phyloP scores from a whole-genome alignment of 495 filamentous ascomycete species.

The Hypoxylon crocopeplum region DNA sequence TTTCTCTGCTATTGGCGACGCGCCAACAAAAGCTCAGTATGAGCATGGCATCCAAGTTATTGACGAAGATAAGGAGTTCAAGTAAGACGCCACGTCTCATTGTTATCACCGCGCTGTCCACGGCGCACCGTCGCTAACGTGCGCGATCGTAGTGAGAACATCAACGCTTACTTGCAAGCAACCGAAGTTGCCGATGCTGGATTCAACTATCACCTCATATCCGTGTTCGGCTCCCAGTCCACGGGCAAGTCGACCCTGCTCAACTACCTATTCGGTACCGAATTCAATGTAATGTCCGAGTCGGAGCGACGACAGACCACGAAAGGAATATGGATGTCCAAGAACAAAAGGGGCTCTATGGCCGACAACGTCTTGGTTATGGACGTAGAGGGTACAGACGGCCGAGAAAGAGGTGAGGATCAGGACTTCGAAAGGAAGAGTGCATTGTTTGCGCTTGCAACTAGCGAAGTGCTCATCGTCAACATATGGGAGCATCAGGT shows the following conservation, averaged over 20 bases:
- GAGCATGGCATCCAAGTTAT: slow-evolving; percentile 96
- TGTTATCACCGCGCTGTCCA: slow-evolving; percentile 16
- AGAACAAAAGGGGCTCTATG: slow-evolving; percentile 84
- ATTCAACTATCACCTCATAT: slow-evolving; percentile 99
- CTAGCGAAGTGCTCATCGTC: slow-evolving; percentile 96
- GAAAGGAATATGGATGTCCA: slow-evolving; percentile 99
- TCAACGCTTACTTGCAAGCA: slow-evolving; percentile 79
- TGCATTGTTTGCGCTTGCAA: slow-evolving; percentile 94
- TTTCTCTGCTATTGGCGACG: slow-evolving; percentile 79
- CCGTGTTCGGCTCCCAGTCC: slow-evolving; percentile 97
- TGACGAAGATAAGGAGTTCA: slow-evolving; percentile 94
- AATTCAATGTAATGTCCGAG: slow-evolving; percentile 97
- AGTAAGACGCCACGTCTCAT: slow-evolving; percentile 61
- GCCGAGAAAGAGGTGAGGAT: slow-evolving; percentile 94
- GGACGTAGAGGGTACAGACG: slow-evolving; percentile 99
- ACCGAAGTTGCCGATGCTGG: slow-evolving; percentile 83
- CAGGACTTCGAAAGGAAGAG: slow-evolving; percentile 99
- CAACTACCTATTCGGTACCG: slow-evolving; percentile 93
- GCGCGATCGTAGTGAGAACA: slow-evolving; percentile 64
- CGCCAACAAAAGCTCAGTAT: slow-evolving; percentile 71
- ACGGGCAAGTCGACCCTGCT: slow-evolving; percentile 97
- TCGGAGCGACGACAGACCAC: slow-evolving; percentile 89
- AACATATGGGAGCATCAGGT: slow-evolving; percentile 99
- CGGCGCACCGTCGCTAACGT: slow-evolving; percentile 16
- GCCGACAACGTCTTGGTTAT: slow-evolving; percentile 98